Evolutionary conservation across 1,139 yeast genomes (phyloP), one percentile per base, ranked within the genome.

Genomic region (Protomyces pachydermus): DNA sequence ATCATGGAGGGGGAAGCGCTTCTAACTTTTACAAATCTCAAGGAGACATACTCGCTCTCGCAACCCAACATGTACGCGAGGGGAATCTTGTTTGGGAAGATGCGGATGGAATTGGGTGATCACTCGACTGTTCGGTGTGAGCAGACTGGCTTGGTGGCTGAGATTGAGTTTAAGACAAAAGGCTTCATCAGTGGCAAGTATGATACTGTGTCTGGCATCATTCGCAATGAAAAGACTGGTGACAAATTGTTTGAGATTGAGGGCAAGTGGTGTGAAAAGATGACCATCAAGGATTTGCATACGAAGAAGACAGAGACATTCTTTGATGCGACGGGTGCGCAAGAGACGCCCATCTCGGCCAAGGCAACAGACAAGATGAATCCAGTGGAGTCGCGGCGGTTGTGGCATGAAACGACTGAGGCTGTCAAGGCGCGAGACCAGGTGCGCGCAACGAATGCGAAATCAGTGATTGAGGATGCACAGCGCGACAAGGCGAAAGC

Each of bases 31-130:
- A 81, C 87, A 53, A 86, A 88, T 69, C 66, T 73, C 12, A 75
- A 76, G 65, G 95, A 87, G 72, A 78, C 80, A 61, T 93, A 91
- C 74, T 82, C 85, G 14, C 80, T 93, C 75, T 87, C 90, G 35
- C 98, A 93, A 74, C 98, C 98, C 65, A 93, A 93, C 74, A 86
- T 93, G 77, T 93, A 93, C 71, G 96, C 95, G n/a, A 81, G 98
- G 25, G 70, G 70, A 38, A 88, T 93, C 57, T 77, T 93, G 45
- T 88, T 93, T 72, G 98, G 98, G 23, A 88, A 87, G 69, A 81
- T 93, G 79, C 87, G 85, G 76, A 86, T 87, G 68, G 98, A 93
- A 74, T 77, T 93, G 66, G 98, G 98, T 42, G 98, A 93, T 73
- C 96, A 88, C 72, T 84, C 95, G 84, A 72, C 81, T 16, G 80